Conservation (phyloP, 1,284 basidiomycete species). For the Trichosporon sp. region DNA sequence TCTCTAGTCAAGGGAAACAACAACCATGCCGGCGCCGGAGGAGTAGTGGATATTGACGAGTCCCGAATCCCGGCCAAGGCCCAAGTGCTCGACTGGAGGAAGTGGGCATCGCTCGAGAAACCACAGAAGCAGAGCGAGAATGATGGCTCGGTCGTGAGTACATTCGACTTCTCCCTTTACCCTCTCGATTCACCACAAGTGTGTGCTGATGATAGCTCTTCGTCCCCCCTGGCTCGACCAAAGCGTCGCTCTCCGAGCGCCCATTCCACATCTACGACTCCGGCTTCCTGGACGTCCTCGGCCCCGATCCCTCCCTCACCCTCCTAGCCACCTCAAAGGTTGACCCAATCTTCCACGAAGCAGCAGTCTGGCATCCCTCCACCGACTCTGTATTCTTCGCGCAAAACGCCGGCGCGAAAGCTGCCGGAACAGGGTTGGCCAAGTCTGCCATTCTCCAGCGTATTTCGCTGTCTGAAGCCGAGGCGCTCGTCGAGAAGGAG, state of each 20-base stretch:
- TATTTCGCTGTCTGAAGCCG: slow-evolving; percentile 56
- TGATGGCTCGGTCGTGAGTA: background rate
- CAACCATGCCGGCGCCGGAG: background rate
- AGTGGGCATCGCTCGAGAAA: background rate
- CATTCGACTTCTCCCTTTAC: too few relatives aligned
- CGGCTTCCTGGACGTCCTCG: slow-evolving; percentile 66
- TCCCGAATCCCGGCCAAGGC: background rate
- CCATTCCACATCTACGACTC: slow-evolving; percentile 69
- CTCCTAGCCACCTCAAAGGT: slow-evolving; percentile 61
- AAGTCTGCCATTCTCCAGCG: slow-evolving; percentile 60
- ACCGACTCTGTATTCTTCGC: slow-evolving; percentile 65
- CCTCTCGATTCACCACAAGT: too few relatives aligned
- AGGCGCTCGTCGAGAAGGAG: slow-evolving; percentile 30
- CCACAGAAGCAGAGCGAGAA: slow-evolving; percentile 3
- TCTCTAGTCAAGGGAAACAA: background rate
- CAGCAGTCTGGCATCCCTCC: slow-evolving; percentile 65
- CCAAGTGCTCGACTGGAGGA: background rate
- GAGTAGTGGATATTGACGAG: too few relatives aligned
- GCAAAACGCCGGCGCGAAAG: slow-evolving; percentile 60
- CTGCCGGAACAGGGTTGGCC: slow-evolving; percentile 57
- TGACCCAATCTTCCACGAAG: slow-evolving; percentile 73
- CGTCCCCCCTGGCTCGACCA: slow-evolving; percentile 43
- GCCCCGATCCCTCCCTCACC: slow-evolving; percentile 63
- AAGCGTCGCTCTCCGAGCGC: slow-evolving; percentile 33
- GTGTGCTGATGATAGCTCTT: slow-evolving; percentile 38